Evolutionary conservation across 805 yeast species (phyloP).

Genomic region (Candida nemodendra): DNA sequence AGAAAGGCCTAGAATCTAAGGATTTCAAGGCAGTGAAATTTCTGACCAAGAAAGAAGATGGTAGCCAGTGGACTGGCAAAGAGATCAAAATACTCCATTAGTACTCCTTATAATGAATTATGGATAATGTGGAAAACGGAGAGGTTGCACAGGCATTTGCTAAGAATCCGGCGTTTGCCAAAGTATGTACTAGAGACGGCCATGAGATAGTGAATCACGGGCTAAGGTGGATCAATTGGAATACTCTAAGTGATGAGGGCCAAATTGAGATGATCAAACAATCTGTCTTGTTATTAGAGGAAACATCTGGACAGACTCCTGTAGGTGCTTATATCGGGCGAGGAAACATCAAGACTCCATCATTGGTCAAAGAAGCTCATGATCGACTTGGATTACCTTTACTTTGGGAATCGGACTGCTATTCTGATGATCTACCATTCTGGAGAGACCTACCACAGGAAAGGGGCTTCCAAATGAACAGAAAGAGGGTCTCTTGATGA

Average conservation of each 20-base stretch:
- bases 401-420: constrained; percentile 35
- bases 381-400: constrained; percentile 33
- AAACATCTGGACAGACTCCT: constrained; percentile 34
- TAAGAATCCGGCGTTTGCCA: constrained; percentile 33
- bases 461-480: constrained; percentile 13
- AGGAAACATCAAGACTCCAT: constrained; percentile 31
- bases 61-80: no score
- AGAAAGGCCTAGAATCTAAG: no score
- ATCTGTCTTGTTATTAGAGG: constrained; percentile 30
- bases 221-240: constrained; percentile 37
- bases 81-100: no score
- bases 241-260: constrained; percentile 27
- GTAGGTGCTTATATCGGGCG: constrained; percentile 39
- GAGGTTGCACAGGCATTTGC: constrained; percentile 40
- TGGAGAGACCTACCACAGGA: constrained; percentile 35
- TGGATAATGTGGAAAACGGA: no score
- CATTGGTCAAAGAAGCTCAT: constrained; percentile 35
- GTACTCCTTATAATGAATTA: no score
- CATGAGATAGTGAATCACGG: constrained; percentile 40
- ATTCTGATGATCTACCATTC: constrained; percentile 37
- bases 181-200: constrained; percentile 36
- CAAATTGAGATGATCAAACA: constrained; percentile 33
- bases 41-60: no score
- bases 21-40: no score
- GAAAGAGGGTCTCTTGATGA: constrained; percentile 27